Base-by-base conservation (phyloP, 208 protist species). In the Wallacemonas collosoma region DNA sequence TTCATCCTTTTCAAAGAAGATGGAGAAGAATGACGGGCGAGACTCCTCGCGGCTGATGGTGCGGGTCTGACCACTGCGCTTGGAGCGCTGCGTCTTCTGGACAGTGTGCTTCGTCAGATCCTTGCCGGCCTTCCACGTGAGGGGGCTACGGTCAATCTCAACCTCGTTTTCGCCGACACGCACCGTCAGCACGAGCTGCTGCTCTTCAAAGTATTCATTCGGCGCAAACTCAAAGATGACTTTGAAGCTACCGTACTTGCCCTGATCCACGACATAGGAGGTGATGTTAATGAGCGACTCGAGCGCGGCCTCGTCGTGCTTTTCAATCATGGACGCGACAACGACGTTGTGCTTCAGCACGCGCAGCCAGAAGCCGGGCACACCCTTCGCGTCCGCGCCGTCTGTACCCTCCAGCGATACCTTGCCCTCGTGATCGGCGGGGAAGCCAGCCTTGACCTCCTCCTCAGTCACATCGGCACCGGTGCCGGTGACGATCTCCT, bases 111-210 rank as follows among this genome's bases (percentile, higher is more conserved):
- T 79, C 48, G 83, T 94, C 36, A 93, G 79, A 66, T 96, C 83
- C 72, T 93, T 91, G 7, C 91, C 91, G 8, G 76, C 62, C 69
- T 93, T 94, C 92, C 89, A 95, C 60, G 86, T 93, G 75, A 91
- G 76, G 8, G 85, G 71, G 7, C 83, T 81, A 45, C 89, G 75
- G 63, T 77, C 79, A 39, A 96, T 73, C 50, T 74, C 73, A 47
- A 71, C 71, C 14, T 55, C 72, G 48, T 82, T 73, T 2, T 91
- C 87, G 43, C 76, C 72, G 60, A 82, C 67, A n/a, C 69, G 51
- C 57, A 94, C 66, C 35, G 84, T 80, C 9, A 93, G 68, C 54
- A 86, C 85, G 40, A 96, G 80, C 53, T 73, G 68, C 72, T 91
- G 82, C 65, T 93, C 84, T 67, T 89, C 76, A 55, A 96, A 86